A percentile compares a stretch with the other conserved stretches of the same genome.
These are phyloP conservation scores for Lithocarpus polystachyus DNA, from an alignment of 306 rosid species.

Conservation along the genomic window DNA sequence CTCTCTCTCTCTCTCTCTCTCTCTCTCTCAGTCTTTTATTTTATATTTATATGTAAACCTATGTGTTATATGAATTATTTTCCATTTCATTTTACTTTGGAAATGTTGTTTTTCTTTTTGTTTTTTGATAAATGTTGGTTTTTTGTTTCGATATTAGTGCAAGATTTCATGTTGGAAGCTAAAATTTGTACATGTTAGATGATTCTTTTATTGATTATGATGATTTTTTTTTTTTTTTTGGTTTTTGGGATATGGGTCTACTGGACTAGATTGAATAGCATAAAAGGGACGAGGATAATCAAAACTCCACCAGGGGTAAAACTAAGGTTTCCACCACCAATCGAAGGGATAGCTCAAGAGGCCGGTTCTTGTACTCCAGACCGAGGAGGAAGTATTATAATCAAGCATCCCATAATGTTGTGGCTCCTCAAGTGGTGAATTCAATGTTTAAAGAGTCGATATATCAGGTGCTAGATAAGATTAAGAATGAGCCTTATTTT, in stretches of 20 bases:
- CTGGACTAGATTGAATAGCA: no score
- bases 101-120: neutral
- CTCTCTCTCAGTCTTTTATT: neutral
- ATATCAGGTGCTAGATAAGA: no score
- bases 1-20: neutral
- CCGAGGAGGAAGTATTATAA: no score
- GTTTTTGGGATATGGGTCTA: neutral
- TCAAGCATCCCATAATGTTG: no score
- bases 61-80: neutral
- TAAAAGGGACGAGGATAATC: no score
- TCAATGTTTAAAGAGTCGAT: no score
- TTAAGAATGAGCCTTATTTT: no score
- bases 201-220: neutral
- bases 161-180: neutral
- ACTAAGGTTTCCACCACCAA: no score
- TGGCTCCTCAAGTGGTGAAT: no score
- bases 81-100: neutral
- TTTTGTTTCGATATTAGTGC: neutral
- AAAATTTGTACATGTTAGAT: neutral
- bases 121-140: neutral
- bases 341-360: no score
- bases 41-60: neutral
- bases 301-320: no score
- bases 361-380: fast-evolving
- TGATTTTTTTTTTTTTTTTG: neutral